Percentiles rank a stretch among this genome's conserved stretches.
Conservation (phyloP, 2,329 filamentous ascomycete species). For the Harringtonia lauricola region DNA sequence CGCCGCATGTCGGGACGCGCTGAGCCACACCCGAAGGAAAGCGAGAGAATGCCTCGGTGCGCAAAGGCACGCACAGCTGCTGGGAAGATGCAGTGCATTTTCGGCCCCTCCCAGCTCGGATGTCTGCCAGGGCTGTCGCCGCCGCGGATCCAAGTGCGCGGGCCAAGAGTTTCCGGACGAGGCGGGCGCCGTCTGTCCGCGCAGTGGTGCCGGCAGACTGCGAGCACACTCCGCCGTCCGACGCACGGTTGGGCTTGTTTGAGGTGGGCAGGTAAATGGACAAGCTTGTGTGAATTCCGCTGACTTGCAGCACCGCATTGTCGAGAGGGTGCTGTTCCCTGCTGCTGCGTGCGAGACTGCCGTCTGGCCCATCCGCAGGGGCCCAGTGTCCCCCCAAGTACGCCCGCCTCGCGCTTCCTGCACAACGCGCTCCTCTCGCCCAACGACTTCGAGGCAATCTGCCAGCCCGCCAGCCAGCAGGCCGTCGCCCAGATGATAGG, state of each 20-base stretch:
- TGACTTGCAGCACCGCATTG: neutral
- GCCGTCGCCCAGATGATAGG: constrained; percentile 12
- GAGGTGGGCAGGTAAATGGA: too few species aligned
- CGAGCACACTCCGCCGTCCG: neutral
- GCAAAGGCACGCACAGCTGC: constrained; percentile 34
- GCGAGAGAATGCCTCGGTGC: too few species aligned
- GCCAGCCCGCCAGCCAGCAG: neutral
- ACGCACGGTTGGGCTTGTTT: too few species aligned
- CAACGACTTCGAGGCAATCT: neutral
- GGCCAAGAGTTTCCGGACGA: constrained; percentile 33
- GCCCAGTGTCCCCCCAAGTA: too few species aligned
- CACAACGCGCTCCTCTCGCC: neutral
- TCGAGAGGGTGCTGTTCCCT: neutral
- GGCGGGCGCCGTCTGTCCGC: constrained; percentile 17
- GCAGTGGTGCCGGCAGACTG: neutral
- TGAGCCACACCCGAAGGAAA: too few species aligned
- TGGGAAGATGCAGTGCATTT: constrained; percentile 45
- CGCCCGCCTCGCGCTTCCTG: neutral
- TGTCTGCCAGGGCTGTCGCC: constrained; percentile 34
- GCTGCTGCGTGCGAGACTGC: too few species aligned
- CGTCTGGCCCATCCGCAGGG: too few species aligned
- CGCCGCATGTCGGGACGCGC: too few species aligned
- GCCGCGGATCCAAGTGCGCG: constrained; percentile 30
- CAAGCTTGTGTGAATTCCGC: too few species aligned
- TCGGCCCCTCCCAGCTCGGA: constrained; percentile 19